Conservation (phyloP, 345 rosid genomes). For the Eucalyptus pauciflora region DNA sequence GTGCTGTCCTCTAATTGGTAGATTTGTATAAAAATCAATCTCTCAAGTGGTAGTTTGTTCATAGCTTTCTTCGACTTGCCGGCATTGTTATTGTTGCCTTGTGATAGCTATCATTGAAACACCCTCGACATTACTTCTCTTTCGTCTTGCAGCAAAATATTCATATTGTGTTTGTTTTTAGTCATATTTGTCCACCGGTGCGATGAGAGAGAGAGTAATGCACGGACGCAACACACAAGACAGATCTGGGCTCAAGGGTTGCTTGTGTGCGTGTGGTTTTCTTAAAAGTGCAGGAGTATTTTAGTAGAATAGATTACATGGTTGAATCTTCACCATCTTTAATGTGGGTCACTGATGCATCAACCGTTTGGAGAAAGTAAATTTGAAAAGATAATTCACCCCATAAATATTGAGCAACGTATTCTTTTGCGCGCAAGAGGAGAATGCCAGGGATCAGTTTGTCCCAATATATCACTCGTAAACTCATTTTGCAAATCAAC, state of each 20-base stretch:
- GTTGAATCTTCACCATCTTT: not conserved
- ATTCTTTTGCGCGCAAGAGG: not conserved
- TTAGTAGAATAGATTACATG: not conserved
- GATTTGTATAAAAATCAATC: not conserved
- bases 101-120: not conserved
- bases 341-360: not conserved
- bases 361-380: not conserved
- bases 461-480: not conserved
- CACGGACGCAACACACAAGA: no score
- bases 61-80: not conserved
- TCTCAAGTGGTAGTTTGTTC: not conserved
- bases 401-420: not conserved
- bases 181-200: not conserved
- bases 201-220: not conserved
- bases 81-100: not conserved
- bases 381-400: not conserved
- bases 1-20: not conserved
- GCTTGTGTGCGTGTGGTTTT: not conserved
- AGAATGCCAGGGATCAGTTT: not conserved
- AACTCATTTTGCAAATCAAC: no score
- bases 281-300: not conserved
- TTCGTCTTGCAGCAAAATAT: not conserved
- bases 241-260: not conserved
- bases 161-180: not conserved
- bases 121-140: not conserved